Evolutionary conservation across 306 rosid species (phyloP), one percentile per base, ranked within the genome.

Genomic region (Mimosa pudica): DNA sequence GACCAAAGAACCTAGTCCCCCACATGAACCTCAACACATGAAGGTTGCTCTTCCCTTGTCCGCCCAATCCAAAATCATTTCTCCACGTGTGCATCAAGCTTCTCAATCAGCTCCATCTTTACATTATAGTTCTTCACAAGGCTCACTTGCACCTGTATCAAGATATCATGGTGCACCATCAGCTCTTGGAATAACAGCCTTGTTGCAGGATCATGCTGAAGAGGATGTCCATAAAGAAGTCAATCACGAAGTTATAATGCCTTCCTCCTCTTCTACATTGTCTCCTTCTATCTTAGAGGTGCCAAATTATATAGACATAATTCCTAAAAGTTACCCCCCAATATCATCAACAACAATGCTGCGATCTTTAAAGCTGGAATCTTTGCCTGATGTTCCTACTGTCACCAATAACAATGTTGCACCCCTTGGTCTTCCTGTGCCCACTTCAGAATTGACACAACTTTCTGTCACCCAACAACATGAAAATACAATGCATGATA

Each of bases 121-220:
- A 76, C 77, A 52, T 76, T 62, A 78, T 85, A 87, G 81, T 84
- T 84, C 93, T 71, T 84, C 85, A 72, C 94, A 81, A 82, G 94
- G 90, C 67, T 91, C 93, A 47, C 90, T 94, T 66, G 61, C 77
- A 71, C 81, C 91, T 64, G 70, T 85, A 52, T 86, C 93, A 60
- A 88, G 96, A 88, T 91, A 83, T 86, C 90, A 75, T 16, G 87
- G 91, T 78, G 85, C 91, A 38, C 90, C 97, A 67, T 87, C 94
- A 45, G 82, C 93, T 80, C 92, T 93, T 65, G 98, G 98, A 85
- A 93, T 93, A 82, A 93, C 97, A 76, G 87, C 93, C 68, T 89
- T 91, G 73, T 84, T 96, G 87, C 97, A 89, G 38, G 99, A 96
- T 86, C 92, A 87, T 61, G 85, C 90, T 54, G 65, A 79, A 20